phyloP scores from a whole-genome alignment of 805 yeast species.

The Zygosaccharomyces pseudorouxii region DNA sequence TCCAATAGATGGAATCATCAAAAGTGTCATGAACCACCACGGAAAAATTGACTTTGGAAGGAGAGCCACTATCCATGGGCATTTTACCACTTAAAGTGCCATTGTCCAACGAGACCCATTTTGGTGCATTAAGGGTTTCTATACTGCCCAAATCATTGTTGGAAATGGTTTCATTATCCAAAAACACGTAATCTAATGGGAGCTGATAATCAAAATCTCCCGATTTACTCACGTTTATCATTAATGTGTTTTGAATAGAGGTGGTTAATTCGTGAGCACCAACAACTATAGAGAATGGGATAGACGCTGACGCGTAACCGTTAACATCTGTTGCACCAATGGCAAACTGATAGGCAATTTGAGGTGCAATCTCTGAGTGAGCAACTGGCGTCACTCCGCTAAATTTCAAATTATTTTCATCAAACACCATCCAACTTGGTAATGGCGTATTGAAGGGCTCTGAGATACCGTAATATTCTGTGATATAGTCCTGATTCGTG shows the following conservation, averaged over 20 bases:
- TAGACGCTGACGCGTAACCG: slow-evolving; percentile 69
- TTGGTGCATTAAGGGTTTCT: slow-evolving; percentile 49
- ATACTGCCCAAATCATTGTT: slow-evolving; percentile 52
- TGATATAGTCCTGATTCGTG: slow-evolving; percentile 42
- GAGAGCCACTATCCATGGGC: slow-evolving; percentile 43
- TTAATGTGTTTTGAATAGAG: slow-evolving; percentile 49
- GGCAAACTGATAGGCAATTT: slow-evolving; percentile 60
- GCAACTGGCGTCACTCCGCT: slow-evolving; percentile 86
- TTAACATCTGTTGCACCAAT: slow-evolving; percentile 74
- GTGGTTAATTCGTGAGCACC: slow-evolving; percentile 88
- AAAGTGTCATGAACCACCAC: slow-evolving; percentile 55
- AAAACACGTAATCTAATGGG: slow-evolving; percentile 58
- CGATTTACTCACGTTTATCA: slow-evolving; percentile 65
- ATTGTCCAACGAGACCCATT: slow-evolving; percentile 49
- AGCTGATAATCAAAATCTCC: slow-evolving; percentile 49
- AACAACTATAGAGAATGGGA: slow-evolving; percentile 65
- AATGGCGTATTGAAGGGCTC: slow-evolving; percentile 70
- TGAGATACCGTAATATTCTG: slow-evolving; percentile 77
- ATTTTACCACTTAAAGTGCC: slow-evolving; percentile 50
- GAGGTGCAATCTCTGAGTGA: slow-evolving; percentile 85
- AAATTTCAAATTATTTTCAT: slow-evolving; percentile 57
- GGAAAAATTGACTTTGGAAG: slow-evolving; percentile 40
- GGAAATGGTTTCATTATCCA: slow-evolving; percentile 55
- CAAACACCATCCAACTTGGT: slow-evolving; percentile 85
- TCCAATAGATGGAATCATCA: slow-evolving; percentile 55